Evolutionary conservation across 2,329 filamentous ascomycete species (phyloP).

Genomic region (Ceratocystiopsis sp.): DNA sequence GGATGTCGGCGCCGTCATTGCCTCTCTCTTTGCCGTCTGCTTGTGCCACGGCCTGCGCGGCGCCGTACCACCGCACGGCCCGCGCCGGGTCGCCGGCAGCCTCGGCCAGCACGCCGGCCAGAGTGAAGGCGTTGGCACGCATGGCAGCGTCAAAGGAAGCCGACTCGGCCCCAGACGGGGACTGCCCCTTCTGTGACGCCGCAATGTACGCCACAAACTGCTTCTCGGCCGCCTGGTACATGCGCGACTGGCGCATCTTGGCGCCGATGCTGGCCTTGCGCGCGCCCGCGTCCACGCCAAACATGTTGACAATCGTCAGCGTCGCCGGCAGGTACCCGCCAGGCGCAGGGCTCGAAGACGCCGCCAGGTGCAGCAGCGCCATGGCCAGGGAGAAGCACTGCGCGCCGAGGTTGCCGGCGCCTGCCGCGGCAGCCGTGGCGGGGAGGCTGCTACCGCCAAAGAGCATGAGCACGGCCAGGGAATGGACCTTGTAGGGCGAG

Average conservation of each 20-base stretch:
- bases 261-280: neutral
- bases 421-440: neutral
- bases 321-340: conserved; percentile 19
- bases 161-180: too few species aligned
- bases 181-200: neutral
- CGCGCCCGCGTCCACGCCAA: conserved; percentile 7
- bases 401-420: neutral
- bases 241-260: conserved; percentile 6
- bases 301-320: conserved; percentile 14
- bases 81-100: conserved; percentile 7
- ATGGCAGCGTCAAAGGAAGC: neutral
- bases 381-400: conserved; percentile 11
- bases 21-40: too few species aligned
- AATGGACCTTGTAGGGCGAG: conserved; percentile 17
- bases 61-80: conserved; percentile 15
- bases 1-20: neutral
- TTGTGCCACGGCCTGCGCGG: conserved; percentile 2
- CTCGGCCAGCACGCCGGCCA: conserved; percentile 17
- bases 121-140: conserved; percentile 19
- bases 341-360: neutral
- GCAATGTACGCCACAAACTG: conserved; percentile 12
- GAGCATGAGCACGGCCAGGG: conserved; percentile 14
- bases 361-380: conserved; percentile 20
- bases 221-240: conserved; percentile 10
- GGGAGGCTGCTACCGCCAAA: neutral